Conservation (phyloP, 2,329 filamentous ascomycete genomes). For the Trichoderma koningii region DNA sequence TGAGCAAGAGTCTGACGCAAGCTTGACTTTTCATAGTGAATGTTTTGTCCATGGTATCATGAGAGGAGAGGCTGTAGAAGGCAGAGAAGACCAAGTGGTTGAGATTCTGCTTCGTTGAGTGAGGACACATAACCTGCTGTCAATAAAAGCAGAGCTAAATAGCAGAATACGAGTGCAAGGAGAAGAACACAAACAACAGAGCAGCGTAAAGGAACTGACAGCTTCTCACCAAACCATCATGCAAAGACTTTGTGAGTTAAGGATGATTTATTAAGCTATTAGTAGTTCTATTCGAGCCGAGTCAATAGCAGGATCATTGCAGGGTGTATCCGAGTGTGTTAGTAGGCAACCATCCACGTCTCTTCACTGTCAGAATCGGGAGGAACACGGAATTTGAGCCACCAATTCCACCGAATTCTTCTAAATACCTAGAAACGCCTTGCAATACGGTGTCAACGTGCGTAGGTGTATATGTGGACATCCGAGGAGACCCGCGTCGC, state of each 20-base stretch:
- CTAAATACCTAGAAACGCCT: neutral
- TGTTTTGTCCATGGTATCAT: conserved; percentile 10
- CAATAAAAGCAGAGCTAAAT: neutral
- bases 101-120: conserved; percentile 17
- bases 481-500: conserved; percentile 9
- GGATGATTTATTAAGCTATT: conserved; percentile 5
- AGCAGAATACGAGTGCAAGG: neutral
- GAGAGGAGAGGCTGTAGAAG: conserved; percentile 15
- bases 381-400: neutral
- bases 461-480: neutral
- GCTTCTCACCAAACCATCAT: neutral
- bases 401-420: neutral
- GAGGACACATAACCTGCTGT: too few relatives aligned
- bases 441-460: conserved; percentile 22
- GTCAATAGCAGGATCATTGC: neutral
- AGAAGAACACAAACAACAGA: too few relatives aligned
- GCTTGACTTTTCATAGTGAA: conserved; percentile 14
- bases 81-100: neutral
- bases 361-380: neutral
- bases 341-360: neutral
- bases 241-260: neutral
- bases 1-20: neutral
- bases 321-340: neutral
- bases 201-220: too few relatives aligned
- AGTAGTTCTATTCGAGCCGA: conserved; percentile 1